Conservation (phyloP, 306 rosid species). For the Mimosa pudica region DNA sequence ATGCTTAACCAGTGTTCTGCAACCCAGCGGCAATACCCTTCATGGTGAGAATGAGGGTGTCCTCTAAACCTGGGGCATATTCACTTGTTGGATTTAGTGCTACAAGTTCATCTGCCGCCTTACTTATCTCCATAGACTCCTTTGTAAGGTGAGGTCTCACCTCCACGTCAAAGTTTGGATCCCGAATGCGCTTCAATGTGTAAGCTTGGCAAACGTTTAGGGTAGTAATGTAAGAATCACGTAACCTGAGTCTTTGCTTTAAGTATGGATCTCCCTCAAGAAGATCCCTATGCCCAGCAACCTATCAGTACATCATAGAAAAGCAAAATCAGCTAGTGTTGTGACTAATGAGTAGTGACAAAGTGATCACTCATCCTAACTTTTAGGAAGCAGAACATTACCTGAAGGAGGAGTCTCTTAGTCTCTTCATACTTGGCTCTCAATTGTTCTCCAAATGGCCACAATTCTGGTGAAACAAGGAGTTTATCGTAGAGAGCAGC, state of each 20-base stretch:
- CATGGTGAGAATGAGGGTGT: slow-evolving; percentile 96
- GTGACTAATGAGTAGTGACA: too few relatives aligned
- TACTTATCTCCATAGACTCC: slow-evolving; percentile 61
- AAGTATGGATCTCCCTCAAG: slow-evolving; percentile 91
- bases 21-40: slow-evolving; percentile 99
- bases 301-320: slow-evolving; percentile 47
- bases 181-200: slow-evolving; percentile 88
- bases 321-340: slow-evolving; percentile 14
- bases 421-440: slow-evolving; percentile 81
- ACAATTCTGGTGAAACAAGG: slow-evolving; percentile 81
- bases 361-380: too few relatives aligned
- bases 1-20: slow-evolving; percentile 90
- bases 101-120: slow-evolving; percentile 79
- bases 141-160: slow-evolving; percentile 67
- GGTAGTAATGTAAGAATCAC: slow-evolving; percentile 89
- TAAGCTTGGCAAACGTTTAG: slow-evolving; percentile 96
- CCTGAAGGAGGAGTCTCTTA: slow-evolving; percentile 76
- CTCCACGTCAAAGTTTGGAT: slow-evolving; percentile 59
- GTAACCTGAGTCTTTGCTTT: slow-evolving; percentile 92
- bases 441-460: slow-evolving; percentile 77
- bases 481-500: slow-evolving; percentile 82
- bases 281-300: slow-evolving; percentile 93
- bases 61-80: slow-evolving; percentile 95
- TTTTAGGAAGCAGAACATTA: slow-evolving; percentile 37
- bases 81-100: slow-evolving; percentile 89